phyloP scores from a whole-genome alignment of 768 basidiomycete species.

The Tricholoma hemisulphureum region DNA sequence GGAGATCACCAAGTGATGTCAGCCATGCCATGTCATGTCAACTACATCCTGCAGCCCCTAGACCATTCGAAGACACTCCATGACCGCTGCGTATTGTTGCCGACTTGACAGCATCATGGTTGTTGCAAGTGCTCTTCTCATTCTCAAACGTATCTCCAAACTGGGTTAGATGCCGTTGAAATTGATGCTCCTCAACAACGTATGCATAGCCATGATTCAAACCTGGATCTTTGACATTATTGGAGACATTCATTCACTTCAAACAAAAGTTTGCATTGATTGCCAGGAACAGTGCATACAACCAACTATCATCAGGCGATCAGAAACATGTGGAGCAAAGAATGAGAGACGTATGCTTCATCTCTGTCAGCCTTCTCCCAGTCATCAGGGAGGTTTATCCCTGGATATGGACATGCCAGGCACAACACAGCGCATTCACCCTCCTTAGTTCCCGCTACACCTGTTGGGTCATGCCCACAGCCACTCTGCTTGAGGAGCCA shows the following conservation, averaged over 20 bases:
- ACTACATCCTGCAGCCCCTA: slow-evolving; percentile 19
- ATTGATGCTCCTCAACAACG: slow-evolving; percentile 6
- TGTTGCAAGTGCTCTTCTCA: slow-evolving; percentile 17
- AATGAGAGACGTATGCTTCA: slow-evolving; percentile 9
- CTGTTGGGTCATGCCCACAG: slow-evolving; percentile 23
- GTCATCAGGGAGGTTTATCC: slow-evolving; percentile 25
- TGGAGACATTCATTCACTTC: slow-evolving; percentile 17
- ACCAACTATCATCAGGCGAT: too few relatives aligned
- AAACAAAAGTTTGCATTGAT: too few relatives aligned
- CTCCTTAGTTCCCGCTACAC: slow-evolving; percentile 12
- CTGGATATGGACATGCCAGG: slow-evolving; percentile 34
- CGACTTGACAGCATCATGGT: slow-evolving; percentile 11
- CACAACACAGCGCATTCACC: slow-evolving; percentile 31
- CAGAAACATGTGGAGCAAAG: too few relatives aligned
- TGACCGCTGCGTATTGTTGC: slow-evolving; percentile 4
- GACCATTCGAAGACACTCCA: slow-evolving; percentile 13
- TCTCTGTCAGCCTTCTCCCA: slow-evolving; percentile 19
- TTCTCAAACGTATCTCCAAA: not conserved
- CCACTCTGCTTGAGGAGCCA: slow-evolving; percentile 24
- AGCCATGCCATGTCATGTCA: too few relatives aligned
- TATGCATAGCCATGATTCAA: slow-evolving; percentile 7
- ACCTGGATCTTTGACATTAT: slow-evolving; percentile 15
- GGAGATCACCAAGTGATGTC: too few relatives aligned
- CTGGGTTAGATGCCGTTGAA: slow-evolving; percentile 6
- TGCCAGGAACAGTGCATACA: slow-evolving; percentile 5